A percentile compares a stretch with the other conserved stretches of the same genome.
Evolutionary conservation across 2,329 filamentous ascomycete species (phyloP).

Genomic region (Fusarium clavum): DNA sequence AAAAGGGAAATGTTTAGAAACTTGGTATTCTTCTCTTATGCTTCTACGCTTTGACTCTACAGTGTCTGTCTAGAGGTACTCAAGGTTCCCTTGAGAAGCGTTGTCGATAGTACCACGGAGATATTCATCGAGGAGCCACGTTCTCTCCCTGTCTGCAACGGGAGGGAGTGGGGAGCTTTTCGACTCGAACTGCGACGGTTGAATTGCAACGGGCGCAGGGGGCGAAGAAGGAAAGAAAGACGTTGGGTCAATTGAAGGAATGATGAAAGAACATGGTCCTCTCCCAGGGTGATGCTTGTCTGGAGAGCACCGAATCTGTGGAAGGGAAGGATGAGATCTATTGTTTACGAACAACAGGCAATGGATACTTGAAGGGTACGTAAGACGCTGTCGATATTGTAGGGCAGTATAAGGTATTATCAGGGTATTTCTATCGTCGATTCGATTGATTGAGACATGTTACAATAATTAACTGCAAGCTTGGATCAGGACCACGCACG

Average conservation of each 20-base stretch:
- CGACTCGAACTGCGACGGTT: slow-evolving; percentile 10
- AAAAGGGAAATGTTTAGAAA: slow-evolving; percentile 3
- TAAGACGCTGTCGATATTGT: background rate
- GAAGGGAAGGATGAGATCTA: slow-evolving; percentile 33
- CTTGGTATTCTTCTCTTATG: slow-evolving; percentile 16
- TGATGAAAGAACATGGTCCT: slow-evolving; percentile 14
- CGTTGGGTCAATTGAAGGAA: slow-evolving; percentile 15
- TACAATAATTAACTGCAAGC: background rate
- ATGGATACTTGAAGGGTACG: slow-evolving; percentile 16
- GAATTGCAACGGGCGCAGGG: slow-evolving; percentile 14
- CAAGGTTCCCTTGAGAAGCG: background rate
- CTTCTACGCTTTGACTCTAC: slow-evolving; percentile 20
- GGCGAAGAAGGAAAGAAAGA: slow-evolving; percentile 1
- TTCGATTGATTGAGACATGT: slow-evolving; percentile 5
- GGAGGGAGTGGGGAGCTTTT: slow-evolving; percentile 16
- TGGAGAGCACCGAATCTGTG: slow-evolving; percentile 33
- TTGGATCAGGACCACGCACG: background rate
- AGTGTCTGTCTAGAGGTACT: background rate
- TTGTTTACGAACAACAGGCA: slow-evolving; percentile 7
- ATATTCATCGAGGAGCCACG: slow-evolving; percentile 24
- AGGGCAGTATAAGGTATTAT: background rate
- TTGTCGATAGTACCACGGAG: background rate
- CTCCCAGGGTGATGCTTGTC: slow-evolving; percentile 41
- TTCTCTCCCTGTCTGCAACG: slow-evolving; percentile 16
- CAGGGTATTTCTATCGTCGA: background rate